phyloP scores from a whole-genome alignment of 1,284 basidiomycete genomes.

The Fomitopsis betulina region DNA sequence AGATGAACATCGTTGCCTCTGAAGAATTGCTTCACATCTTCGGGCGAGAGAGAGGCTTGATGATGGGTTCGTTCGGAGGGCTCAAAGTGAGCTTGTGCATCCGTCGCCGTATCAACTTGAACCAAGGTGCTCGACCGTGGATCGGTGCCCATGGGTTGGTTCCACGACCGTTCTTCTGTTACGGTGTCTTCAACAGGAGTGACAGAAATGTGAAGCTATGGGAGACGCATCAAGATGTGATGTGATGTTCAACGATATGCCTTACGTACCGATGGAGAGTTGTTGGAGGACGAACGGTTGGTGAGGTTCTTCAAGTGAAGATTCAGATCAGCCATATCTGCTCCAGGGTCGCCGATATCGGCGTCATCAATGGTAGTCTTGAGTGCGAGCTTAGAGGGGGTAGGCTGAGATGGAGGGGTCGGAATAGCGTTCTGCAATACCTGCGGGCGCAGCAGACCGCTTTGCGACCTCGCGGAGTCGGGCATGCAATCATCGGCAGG shows the following conservation, averaged over 20 bases:
- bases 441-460: neutral
- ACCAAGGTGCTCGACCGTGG: neutral
- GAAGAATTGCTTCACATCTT: neutral
- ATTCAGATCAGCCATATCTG: neutral
- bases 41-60: neutral
- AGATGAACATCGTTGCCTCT: neutral
- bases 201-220: neutral
- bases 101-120: neutral
- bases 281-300: neutral
- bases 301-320: neutral
- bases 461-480: neutral
- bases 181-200: neutral
- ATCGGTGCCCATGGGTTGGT: neutral
- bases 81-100: neutral
- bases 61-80: neutral
- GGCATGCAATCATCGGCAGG: neutral
- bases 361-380: neutral
- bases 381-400: neutral
- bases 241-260: neutral
- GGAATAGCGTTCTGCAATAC: neutral
- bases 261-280: neutral
- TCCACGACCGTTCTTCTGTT: neutral
- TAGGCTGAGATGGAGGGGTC: neutral
- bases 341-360: neutral
- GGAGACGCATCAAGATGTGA: neutral